Percentiles rank a stretch among this genome's conserved stretches.
Conservation (phyloP, 208 protist species). For the Trypanosoma avium region DNA sequence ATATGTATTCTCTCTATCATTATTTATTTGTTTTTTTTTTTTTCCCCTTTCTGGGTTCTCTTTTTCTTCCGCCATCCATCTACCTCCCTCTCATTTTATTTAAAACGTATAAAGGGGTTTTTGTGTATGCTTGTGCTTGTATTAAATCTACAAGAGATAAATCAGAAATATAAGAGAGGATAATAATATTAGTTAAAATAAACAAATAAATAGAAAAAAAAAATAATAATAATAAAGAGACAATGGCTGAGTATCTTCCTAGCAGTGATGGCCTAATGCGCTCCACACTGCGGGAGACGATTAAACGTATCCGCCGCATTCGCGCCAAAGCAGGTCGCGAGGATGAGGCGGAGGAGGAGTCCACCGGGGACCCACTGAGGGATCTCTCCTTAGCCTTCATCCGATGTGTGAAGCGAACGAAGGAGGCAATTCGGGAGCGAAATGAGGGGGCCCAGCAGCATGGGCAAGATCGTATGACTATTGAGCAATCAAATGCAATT, state of each 20-base stretch:
- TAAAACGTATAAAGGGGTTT: no score
- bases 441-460: constrained; percentile 49
- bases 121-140: no score
- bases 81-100: no score
- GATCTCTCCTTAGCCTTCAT: constrained; percentile 56
- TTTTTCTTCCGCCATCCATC: no score
- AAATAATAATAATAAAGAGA: no score
- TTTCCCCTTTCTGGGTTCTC: no score
- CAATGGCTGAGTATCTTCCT: constrained; percentile 52
- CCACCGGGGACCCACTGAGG: constrained; percentile 55
- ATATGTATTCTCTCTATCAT: no score
- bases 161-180: neutral
- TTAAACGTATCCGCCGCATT: constrained; percentile 59
- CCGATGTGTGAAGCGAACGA: constrained; percentile 36
- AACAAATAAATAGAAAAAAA: neutral
- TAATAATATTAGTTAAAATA: neutral
- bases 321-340: constrained; percentile 45
- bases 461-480: constrained; percentile 57
- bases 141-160: no score
- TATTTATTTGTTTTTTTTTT: no score
- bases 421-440: constrained; percentile 61
- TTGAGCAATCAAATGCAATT: constrained; percentile 67
- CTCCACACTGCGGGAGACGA: constrained; percentile 71
- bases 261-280: constrained; percentile 63
- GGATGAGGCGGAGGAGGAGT: constrained; percentile 40